Evolutionary conservation across 768 basidiomycete species (phyloP), one percentile per base, ranked within the genome.

Genomic region (Inosperma sp.): DNA sequence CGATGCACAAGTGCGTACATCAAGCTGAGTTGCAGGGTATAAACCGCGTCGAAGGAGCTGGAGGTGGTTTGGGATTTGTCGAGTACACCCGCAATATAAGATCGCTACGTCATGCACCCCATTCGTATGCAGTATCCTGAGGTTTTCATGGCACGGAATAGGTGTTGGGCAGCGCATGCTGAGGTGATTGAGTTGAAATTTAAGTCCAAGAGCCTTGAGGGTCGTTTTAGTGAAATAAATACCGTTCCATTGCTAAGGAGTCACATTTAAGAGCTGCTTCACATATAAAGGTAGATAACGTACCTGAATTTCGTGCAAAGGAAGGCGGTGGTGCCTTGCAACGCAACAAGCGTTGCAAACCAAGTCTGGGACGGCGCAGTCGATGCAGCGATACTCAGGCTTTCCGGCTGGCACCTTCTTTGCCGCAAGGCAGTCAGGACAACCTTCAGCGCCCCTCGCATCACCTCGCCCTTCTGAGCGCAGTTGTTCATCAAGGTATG

Each of bases 81-180:
- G 39, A 12, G 12, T 33, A 14, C 40, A 51, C 3, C 26, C 30
- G 22, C 45, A 47, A 16, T 33, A 47, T 9, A 29, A 8, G n/a
- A 52, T 27, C 1, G 42, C 21, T 1, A 52, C 42, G 2, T 44
- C 16, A 26, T 52, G 50, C 21, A 52, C 19, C 2, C 42, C 50
- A 26, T 52, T 52, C 9, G 41, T 45, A n/a, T 52, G 50, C 3
- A 52, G 5, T 25, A 52, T 21, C 0, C 23, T 14, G n/a, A 52
- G 16, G 17, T 44, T 19, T 13, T 12, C 4, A 12, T 52, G 50
- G 37, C 42, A 45, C 4, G 29, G 3, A 14, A 37, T 23, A 8
- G 50, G 43, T 7, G 14, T 22, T 5, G 47, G n/a, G 35, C 47
- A 48, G n/a, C n/a, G n/a, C n/a, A n/a, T n/a, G 21, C 7, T 22